A percentile compares a stretch with the other conserved stretches of the same genome.
Conservation (phyloP, 169 alveolate genomes). For the Gregarina niphandrodes region DNA sequence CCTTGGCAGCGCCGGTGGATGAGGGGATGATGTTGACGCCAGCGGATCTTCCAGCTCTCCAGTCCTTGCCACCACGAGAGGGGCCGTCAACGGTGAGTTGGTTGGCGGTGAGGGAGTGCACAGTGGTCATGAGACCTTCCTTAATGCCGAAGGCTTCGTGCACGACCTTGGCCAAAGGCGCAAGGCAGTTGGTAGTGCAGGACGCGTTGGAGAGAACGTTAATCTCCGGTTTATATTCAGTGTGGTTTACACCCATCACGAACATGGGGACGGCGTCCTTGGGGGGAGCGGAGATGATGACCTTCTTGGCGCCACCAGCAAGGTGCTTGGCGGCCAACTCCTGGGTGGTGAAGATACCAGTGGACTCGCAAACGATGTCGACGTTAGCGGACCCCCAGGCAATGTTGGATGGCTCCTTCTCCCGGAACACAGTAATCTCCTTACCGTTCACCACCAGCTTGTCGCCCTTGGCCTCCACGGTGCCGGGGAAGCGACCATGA, state of each 20-base stretch:
- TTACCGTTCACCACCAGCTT: conserved; percentile 54
- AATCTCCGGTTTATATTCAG: conserved; percentile 50
- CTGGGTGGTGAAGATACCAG: conserved; percentile 83
- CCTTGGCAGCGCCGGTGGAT: conserved; percentile 98
- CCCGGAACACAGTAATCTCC: conserved; percentile 48
- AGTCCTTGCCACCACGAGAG: conserved; percentile 97
- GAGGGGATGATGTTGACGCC: conserved; percentile 88
- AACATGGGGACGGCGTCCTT: conserved; percentile 86
- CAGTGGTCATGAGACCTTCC: conserved; percentile 99
- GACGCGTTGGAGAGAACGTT: conserved; percentile 92
- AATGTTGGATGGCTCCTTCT: conserved; percentile 75
- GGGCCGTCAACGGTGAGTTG: conserved; percentile 98
- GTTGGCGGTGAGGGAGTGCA: conserved; percentile 92
- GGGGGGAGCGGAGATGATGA: conserved; percentile 92
- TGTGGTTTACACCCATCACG: conserved; percentile 95
- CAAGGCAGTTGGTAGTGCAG: conserved; percentile 97
- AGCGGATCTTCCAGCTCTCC: conserved; percentile 99
- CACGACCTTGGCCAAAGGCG: conserved; percentile 93
- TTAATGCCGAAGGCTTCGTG: conserved; percentile 83
- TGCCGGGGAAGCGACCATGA: conserved; percentile 67
- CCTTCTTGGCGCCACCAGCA: conserved; percentile 91
- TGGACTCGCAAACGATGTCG: conserved; percentile 85
- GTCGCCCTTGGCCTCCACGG: conserved; percentile 40
- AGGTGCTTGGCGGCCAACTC: conserved; percentile 76
- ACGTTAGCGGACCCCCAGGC: conserved; percentile 88